These are phyloP conservation scores for Halenospora varia DNA, from an alignment of 495 filamentous ascomycete genomes.

Conservation along the genomic window DNA sequence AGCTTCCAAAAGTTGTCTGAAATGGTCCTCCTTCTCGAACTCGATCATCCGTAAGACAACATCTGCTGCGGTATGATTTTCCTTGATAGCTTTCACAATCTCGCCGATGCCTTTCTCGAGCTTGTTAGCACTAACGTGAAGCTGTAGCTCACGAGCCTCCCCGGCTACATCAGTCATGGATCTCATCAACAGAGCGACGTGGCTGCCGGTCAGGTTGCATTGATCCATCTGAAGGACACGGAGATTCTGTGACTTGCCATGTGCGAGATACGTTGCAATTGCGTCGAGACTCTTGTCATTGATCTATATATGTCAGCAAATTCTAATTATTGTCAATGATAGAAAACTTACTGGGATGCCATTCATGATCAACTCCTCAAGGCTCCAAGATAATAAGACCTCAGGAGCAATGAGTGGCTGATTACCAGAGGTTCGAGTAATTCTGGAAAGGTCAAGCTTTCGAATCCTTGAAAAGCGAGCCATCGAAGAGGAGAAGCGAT, in stretches of 20 bases:
- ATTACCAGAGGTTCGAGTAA: conserved; percentile 55
- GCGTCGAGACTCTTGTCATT: conserved; percentile 53
- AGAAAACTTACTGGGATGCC: conserved; percentile 52
- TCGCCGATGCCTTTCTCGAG: conserved; percentile 64
- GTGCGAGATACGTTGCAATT: conserved; percentile 59
- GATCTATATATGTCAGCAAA: conserved; percentile 29
- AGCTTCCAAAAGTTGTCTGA: conserved; percentile 68
- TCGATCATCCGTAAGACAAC: conserved; percentile 84
- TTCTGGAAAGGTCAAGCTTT: conserved; percentile 67
- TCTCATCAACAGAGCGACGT: conserved; percentile 73
- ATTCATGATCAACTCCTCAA: conserved; percentile 70
- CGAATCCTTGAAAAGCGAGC: conserved; percentile 51
- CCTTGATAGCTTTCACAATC: conserved; percentile 64
- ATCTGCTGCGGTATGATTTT: conserved; percentile 61
- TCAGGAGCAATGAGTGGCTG: conserved; percentile 65
- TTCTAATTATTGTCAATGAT: not conserved
- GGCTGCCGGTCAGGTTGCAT: conserved; percentile 72
- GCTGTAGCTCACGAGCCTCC: conserved; percentile 60
- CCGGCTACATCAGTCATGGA: conserved; percentile 57
- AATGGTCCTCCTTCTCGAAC: conserved; percentile 70
- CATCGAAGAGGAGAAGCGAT: conserved; percentile 43
- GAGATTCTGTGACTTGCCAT: conserved; percentile 59
- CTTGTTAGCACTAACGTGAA: conserved; percentile 77
- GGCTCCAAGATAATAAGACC: conserved; percentile 65
- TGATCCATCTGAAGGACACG: conserved; percentile 70